phyloP scores from a whole-genome alignment of 768 basidiomycete genomes.

The Leccinum subtestaceum region DNA sequence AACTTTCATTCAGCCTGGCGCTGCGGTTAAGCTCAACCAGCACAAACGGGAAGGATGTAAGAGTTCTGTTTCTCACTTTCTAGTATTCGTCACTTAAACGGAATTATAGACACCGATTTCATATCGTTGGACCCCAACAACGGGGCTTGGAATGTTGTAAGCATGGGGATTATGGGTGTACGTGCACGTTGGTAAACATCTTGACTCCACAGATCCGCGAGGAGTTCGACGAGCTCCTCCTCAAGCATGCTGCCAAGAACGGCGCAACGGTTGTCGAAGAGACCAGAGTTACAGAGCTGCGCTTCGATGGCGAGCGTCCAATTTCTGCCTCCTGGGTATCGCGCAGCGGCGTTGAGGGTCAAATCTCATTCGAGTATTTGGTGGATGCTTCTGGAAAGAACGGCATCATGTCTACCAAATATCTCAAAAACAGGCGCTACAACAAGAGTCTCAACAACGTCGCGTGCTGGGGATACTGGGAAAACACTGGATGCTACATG shows the following conservation, averaged over 20 bases:
- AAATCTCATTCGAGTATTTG: constrained; percentile 8
- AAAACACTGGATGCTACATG: constrained; percentile 27
- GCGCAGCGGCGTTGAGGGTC: constrained; percentile 1
- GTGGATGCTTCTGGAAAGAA: constrained; percentile 11
- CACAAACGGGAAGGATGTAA: constrained; percentile 11
- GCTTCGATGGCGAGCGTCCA: constrained; percentile 1
- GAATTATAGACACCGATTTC: constrained; percentile 7
- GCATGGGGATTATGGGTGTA: background rate
- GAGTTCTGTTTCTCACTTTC: background rate
- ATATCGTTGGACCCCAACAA: constrained; percentile 7
- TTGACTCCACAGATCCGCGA: constrained; percentile 1
- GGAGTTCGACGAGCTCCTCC: constrained; percentile 8
- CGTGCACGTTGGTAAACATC: background rate
- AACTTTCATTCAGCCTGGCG: constrained; percentile 2
- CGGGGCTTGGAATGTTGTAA: constrained; percentile 8
- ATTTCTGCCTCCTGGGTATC: constrained; percentile 1
- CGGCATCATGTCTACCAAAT: constrained; percentile 23
- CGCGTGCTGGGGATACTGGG: constrained; percentile 40
- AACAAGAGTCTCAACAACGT: constrained; percentile 34
- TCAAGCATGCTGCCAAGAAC: background rate
- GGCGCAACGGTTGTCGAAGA: constrained; percentile 1
- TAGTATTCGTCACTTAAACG: background rate
- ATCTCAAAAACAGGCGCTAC: constrained; percentile 34
- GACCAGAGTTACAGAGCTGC: constrained; percentile 5
- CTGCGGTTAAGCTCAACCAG: constrained; percentile 7